phyloP scores from a whole-genome alignment of 2,329 filamentous ascomycete species.

The Cadophora malorum region DNA sequence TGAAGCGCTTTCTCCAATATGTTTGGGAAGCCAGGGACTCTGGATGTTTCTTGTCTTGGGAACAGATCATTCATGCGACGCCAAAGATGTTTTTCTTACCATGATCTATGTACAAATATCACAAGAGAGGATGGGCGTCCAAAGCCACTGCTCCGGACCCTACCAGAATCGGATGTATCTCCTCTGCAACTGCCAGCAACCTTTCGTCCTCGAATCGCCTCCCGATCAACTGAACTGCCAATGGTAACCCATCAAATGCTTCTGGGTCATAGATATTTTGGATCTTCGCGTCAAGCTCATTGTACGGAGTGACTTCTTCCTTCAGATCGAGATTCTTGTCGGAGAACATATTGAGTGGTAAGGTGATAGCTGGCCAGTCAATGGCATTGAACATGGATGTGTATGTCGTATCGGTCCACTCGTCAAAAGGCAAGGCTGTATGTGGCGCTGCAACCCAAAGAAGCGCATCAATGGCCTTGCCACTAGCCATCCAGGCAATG shows the following conservation, averaged over 20 bases:
- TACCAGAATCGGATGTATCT: background rate
- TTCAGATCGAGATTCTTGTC: background rate
- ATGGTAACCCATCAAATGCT: background rate
- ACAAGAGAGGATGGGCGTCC: background rate
- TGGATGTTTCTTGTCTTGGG: background rate
- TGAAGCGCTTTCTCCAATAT: background rate
- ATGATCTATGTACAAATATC: background rate
- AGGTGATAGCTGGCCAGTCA: no score
- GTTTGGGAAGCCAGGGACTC: background rate
- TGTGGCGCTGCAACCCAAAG: background rate
- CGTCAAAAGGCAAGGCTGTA: background rate
- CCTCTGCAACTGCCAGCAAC: background rate
- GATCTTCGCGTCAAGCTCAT: background rate
- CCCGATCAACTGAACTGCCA: background rate
- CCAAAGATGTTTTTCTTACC: background rate
- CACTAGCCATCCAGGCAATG: background rate
- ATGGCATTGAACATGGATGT: no score
- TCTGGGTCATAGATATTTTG: background rate
- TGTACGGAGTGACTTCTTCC: background rate
- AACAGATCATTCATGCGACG: background rate
- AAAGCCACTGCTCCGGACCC: background rate
- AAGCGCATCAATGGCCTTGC: background rate
- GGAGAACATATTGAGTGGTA: no score
- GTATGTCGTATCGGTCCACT: no score
- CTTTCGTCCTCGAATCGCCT: background rate